These are phyloP conservation scores for Tuber microsphaerosporum DNA, from an alignment of 495 filamentous ascomycete genomes.

Conservation along the genomic window DNA sequence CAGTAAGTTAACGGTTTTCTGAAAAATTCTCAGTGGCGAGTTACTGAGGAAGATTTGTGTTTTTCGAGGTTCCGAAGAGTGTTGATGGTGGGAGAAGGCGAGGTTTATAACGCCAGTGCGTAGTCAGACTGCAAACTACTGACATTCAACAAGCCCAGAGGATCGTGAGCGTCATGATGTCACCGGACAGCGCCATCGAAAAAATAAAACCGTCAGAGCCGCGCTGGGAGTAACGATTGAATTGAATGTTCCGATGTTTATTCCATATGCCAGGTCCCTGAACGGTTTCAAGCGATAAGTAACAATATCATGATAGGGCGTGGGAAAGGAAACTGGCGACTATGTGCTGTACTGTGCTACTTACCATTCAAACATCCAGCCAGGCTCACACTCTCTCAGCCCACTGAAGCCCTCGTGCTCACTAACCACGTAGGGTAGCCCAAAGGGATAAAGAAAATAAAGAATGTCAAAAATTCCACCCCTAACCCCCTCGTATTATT, in stretches of 20 bases:
- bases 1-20: background rate
- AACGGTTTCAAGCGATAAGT: slow-evolving; percentile 3
- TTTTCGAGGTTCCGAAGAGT: background rate
- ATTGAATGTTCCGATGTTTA: slow-evolving; percentile 5
- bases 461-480: slow-evolving; percentile 1
- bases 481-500: slow-evolving; percentile 1
- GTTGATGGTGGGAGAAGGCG: background rate
- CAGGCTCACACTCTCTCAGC: background rate
- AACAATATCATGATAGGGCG: background rate
- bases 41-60: background rate
- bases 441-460: background rate
- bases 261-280: slow-evolving; percentile 5
- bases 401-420: background rate
- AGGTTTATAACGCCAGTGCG: background rate
- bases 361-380: background rate
- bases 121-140: background rate
- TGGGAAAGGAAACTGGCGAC: background rate
- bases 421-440: slow-evolving; percentile 2
- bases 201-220: slow-evolving; percentile 1
- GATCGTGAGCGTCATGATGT: slow-evolving; percentile 5
- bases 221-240: background rate
- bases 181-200: slow-evolving; percentile 1
- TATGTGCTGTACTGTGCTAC: background rate
- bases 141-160: background rate
- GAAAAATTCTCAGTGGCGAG: background rate